These are phyloP conservation scores for Wilcoxina mikolae DNA, from an alignment of 495 filamentous ascomycete species.

Conservation along the genomic window DNA sequence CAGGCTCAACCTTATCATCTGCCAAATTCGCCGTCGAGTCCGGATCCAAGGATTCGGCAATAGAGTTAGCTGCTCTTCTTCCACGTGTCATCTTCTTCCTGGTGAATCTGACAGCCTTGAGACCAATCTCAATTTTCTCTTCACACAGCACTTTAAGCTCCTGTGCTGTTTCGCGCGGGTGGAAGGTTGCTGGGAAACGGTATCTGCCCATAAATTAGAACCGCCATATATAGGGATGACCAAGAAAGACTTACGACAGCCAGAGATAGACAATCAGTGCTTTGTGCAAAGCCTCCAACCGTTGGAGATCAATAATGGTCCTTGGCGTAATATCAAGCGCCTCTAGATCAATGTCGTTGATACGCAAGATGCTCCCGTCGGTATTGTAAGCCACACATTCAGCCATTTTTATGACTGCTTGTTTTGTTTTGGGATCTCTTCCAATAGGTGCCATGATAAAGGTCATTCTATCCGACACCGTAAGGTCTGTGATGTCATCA, in stretches of 20 bases:
- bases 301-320: constrained; percentile 41
- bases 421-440: constrained; percentile 30
- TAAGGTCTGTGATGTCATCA: constrained; percentile 47
- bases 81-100: background rate
- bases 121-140: constrained; percentile 51
- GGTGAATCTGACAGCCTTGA: constrained; percentile 28
- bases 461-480: constrained; percentile 53
- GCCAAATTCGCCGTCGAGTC: background rate
- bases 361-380: constrained; percentile 50
- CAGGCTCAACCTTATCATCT: background rate
- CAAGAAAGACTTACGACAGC: constrained; percentile 37
- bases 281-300: constrained; percentile 66
- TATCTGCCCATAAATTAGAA: constrained; percentile 31
- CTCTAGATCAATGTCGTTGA: constrained; percentile 49
- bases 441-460: constrained; percentile 56
- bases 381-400: constrained; percentile 48
- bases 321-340: constrained; percentile 44
- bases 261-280: constrained; percentile 72
- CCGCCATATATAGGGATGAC: constrained; percentile 4
- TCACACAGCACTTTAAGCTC: constrained; percentile 72
- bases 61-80: background rate
- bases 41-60: background rate
- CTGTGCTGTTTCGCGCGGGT: constrained; percentile 56
- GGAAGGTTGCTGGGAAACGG: constrained; percentile 62
- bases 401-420: constrained; percentile 44